Percentiles rank a stretch among this genome's conserved stretches.
phyloP scores from a whole-genome alignment of 352 stramenopile genomes.

The Globisporangium irregulare region DNA sequence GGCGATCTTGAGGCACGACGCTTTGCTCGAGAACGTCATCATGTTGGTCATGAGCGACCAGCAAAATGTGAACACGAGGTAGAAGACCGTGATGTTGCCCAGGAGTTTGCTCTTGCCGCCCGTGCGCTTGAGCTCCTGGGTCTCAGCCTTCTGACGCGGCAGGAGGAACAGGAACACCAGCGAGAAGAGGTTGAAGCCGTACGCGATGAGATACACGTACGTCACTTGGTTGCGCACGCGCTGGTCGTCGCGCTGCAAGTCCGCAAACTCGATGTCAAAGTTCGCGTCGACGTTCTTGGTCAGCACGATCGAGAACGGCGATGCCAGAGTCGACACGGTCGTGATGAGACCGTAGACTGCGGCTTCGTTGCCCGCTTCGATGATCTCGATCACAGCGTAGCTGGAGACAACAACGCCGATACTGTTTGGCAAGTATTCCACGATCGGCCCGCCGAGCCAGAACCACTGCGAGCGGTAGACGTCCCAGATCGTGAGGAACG shows the following conservation, averaged over 20 bases:
- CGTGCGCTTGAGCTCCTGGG: slow-evolving; percentile 20
- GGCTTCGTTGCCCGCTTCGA: slow-evolving; percentile 23
- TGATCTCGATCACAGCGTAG: slow-evolving; percentile 21
- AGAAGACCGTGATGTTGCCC: slow-evolving; percentile 31
- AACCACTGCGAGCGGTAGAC: slow-evolving; percentile 33
- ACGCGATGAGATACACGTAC: slow-evolving; percentile 25
- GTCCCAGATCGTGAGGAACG: slow-evolving; percentile 28
- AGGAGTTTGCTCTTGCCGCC: slow-evolving; percentile 39
- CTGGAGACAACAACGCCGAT: slow-evolving; percentile 10
- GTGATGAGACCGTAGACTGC: slow-evolving; percentile 24
- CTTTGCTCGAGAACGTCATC: slow-evolving; percentile 17
- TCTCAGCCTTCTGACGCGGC: slow-evolving; percentile 24
- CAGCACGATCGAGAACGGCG: slow-evolving; percentile 18
- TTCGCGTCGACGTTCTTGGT: slow-evolving; percentile 16
- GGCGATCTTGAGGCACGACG: slow-evolving; percentile 15
- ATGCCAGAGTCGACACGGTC: slow-evolving; percentile 21
- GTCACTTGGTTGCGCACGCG: slow-evolving; percentile 21
- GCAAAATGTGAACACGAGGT: slow-evolving; percentile 25
- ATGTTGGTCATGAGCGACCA: slow-evolving; percentile 23
- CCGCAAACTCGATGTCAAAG: slow-evolving; percentile 16
- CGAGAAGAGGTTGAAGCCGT: slow-evolving; percentile 23
- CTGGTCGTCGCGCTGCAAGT: slow-evolving; percentile 15
- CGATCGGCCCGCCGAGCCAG: slow-evolving; percentile 24
- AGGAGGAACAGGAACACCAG: slow-evolving; percentile 17
- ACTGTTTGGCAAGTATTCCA: slow-evolving; percentile 18